These are phyloP conservation scores for Panus rudis DNA, from an alignment of 768 basidiomycete species.

Conservation along the genomic window DNA sequence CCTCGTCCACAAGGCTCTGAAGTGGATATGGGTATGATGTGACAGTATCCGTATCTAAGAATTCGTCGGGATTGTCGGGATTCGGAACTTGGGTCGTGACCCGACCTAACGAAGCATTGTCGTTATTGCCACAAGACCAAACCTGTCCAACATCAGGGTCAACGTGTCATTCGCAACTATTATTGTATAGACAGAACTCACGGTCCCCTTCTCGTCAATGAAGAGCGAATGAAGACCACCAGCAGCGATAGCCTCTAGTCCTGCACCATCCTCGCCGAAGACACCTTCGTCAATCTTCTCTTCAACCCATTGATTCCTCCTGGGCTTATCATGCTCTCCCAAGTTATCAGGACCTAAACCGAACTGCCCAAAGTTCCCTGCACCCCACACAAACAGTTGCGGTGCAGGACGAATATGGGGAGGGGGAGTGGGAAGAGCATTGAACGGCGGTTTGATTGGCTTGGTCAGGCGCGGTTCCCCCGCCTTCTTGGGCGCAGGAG, in stretches of 20 bases:
- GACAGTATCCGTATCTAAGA: conserved; percentile 45
- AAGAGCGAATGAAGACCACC: conserved; percentile 90
- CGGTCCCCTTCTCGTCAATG: conserved; percentile 84
- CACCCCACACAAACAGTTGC: conserved; percentile 82
- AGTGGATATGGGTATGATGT: conserved; percentile 59
- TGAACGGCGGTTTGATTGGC: conserved; percentile 48
- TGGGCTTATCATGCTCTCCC: conserved; percentile 70
- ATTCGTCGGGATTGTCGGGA: conserved; percentile 51
- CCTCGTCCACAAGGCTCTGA: conserved; percentile 63
- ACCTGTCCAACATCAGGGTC: conserved; percentile 36
- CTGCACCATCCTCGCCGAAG: conserved; percentile 64
- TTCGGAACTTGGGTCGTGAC: conserved; percentile 54
- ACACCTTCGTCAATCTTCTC: conserved; percentile 63
- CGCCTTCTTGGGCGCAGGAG: conserved; percentile 1
- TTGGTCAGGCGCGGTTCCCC: conserved; percentile 1
- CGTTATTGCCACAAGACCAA: conserved; percentile 84
- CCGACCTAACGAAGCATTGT: conserved; percentile 83
- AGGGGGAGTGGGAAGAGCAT: conserved; percentile 55
- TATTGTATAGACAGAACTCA: conserved; percentile 37
- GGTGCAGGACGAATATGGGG: conserved; percentile 55
- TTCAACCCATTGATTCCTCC: conserved; percentile 71
- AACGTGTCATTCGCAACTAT: conserved; percentile 1
- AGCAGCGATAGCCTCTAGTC: conserved; percentile 73
- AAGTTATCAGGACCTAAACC: conserved; percentile 77
- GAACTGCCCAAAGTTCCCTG: conserved; percentile 93